Evolutionary conservation across 495 filamentous ascomycete genomes (phyloP).

Genomic region (Podospora conica): DNA sequence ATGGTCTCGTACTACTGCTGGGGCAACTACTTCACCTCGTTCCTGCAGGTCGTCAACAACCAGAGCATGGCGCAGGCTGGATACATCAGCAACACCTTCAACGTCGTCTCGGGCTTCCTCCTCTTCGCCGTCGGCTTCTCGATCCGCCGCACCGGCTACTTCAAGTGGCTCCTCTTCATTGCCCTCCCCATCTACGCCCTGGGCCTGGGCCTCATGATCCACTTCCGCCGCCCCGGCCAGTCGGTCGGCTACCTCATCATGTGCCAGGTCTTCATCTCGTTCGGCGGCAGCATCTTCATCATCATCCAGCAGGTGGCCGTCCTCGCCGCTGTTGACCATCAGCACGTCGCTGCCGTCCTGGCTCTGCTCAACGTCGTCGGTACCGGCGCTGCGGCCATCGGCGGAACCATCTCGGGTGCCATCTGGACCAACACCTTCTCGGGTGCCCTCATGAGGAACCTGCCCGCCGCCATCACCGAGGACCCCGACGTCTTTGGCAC

Average conservation of each 20-base stretch:
- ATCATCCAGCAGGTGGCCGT: constrained; percentile 58
- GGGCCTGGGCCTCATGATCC: constrained; percentile 61
- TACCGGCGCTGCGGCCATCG: constrained; percentile 60
- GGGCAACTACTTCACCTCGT: constrained; percentile 52
- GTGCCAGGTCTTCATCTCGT: constrained; percentile 74
- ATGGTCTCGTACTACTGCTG: constrained; percentile 56
- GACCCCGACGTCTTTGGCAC: constrained; percentile 20
- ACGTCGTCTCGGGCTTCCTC: constrained; percentile 43
- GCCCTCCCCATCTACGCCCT: constrained; percentile 57
- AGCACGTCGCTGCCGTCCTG: constrained; percentile 58
- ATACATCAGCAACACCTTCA: constrained; percentile 45
- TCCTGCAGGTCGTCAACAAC: constrained; percentile 53
- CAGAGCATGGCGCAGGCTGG: constrained; percentile 42
- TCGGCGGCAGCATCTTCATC: constrained; percentile 52
- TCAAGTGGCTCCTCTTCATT: constrained; percentile 52
- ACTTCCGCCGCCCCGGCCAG: constrained; percentile 54
- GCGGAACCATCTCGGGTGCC: constrained; percentile 51
- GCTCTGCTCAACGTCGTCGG: constrained; percentile 60
- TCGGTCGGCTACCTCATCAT: constrained; percentile 61
- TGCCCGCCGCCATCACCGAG: constrained; percentile 48
- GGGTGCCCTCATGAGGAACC: constrained; percentile 40
- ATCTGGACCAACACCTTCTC: constrained; percentile 61
- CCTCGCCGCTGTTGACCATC: constrained; percentile 58
- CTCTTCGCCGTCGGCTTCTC: constrained; percentile 54
- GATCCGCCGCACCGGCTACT: constrained; percentile 51